A percentile compares a stretch with the other conserved stretches of the same genome.
Evolutionary conservation across 805 yeast genomes (phyloP).

Genomic region (Ogataea trehaloabstinens): DNA sequence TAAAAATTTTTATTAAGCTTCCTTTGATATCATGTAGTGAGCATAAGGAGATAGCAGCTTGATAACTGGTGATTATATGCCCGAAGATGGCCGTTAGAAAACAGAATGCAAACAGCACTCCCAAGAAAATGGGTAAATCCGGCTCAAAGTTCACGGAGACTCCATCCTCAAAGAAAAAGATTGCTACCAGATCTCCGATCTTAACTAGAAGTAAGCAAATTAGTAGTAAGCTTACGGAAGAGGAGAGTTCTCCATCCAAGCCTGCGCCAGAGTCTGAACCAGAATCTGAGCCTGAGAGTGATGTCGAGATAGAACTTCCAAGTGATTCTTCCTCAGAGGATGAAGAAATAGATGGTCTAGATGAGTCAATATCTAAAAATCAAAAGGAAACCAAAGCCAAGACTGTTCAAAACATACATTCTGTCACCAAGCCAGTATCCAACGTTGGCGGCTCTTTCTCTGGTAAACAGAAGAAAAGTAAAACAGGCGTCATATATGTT

Average conservation of each 20-base stretch:
- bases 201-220: conserved; percentile 18
- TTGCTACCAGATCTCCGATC: conserved; percentile 23
- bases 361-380: conserved; percentile 10
- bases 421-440: conserved; percentile 22
- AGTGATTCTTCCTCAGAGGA: conserved; percentile 15
- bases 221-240: conserved; percentile 8
- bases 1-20: too few species aligned
- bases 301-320: conserved; percentile 13
- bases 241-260: conserved; percentile 1
- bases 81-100: conserved; percentile 9
- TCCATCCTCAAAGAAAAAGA: conserved; percentile 12
- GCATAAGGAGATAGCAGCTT: too few species aligned
- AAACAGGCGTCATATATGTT: conserved; percentile 74
- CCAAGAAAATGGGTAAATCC: not conserved
- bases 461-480: conserved; percentile 19
- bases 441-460: conserved; percentile 4
- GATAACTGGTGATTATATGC: too few species aligned
- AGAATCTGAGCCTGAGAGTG: conserved; percentile 10
- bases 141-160: conserved; percentile 6
- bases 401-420: conserved; percentile 20
- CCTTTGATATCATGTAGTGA: too few species aligned
- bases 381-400: conserved; percentile 8
- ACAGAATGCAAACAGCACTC: not conserved
- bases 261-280: conserved; percentile 10
- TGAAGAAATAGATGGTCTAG: conserved; percentile 20